Evolutionary conservation across 495 filamentous ascomycete genomes (phyloP), one percentile per base, ranked within the genome.

Genomic region (Podospora sp.): DNA sequence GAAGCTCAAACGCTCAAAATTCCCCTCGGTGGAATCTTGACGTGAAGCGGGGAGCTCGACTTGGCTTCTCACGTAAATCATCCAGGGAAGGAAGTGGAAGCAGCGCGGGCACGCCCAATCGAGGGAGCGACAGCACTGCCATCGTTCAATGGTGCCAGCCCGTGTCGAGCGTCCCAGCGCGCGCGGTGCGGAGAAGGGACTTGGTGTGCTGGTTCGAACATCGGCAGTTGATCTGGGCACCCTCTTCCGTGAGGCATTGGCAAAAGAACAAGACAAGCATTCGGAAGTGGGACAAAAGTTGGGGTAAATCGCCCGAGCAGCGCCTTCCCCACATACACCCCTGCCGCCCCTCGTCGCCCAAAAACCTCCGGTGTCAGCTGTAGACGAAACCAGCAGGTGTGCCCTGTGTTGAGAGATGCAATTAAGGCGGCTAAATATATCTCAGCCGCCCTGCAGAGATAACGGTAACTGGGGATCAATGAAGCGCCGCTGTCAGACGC

Each of bases 191-290:
- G 52, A 50, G 52, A 50, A 35, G 51, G 25, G n/a, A 36, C 24
- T 21, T 46, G 25, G 21, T 20, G 46, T 24, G 24, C 22, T 51
- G 16, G 1, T n/a, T n/a, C 52, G 18, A 22, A 12, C 6, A 20
- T 65, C 63, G 63, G 63, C 63, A 65, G 63, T 65, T 65, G 63
- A 65, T 65, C 52, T 65, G 52, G 63, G 24, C 16, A 18, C 62
- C 60, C 49, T 51, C 29, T 50, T 29, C 49, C 24, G 25, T 20
- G 20, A 5, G 49, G 22, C 25, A 33, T 12, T 26, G 51, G 20
- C 51, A 56, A 35, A 57, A 18, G 18, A 26, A 20, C 49, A 6
- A 25, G 50, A 26, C 49, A 51, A 51, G 49, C 40, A 36, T 14
- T 49, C 21, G 26, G 12, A 25, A 62, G 21, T 53, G 62, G 25